Percentiles rank a stretch among this genome's conserved stretches.
These are phyloP conservation scores for Aristolochia fimbriata DNA, from an alignment of 164 flowering plant species.

Conservation along the genomic window DNA sequence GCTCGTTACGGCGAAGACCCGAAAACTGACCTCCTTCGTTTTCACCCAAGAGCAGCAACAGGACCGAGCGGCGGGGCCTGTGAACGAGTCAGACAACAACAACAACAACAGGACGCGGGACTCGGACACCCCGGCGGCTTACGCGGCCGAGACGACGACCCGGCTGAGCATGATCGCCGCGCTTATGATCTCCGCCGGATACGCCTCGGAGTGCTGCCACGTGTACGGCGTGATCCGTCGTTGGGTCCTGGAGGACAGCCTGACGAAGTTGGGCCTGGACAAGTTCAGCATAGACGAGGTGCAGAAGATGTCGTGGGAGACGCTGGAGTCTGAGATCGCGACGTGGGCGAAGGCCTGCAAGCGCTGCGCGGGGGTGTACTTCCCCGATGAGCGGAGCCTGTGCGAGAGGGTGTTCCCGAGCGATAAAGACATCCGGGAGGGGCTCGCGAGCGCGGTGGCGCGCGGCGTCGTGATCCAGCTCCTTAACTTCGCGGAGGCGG, in stretches of 20 bases:
- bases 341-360: constrained; percentile 50
- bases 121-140: background rate
- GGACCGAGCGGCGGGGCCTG: constrained; percentile 11
- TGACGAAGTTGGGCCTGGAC: constrained; percentile 37
- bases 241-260: constrained; percentile 24
- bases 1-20: background rate
- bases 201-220: constrained; percentile 53
- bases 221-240: constrained; percentile 34
- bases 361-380: constrained; percentile 24
- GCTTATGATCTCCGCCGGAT: constrained; percentile 51
- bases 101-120: too few species aligned
- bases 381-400: constrained; percentile 46
- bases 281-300: constrained; percentile 56
- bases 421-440: background rate
- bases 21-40: constrained; percentile 5
- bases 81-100: too few species aligned
- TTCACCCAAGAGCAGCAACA: constrained; percentile 4
- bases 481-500: constrained; percentile 62
- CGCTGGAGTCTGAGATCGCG: constrained; percentile 47
- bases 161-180: constrained; percentile 32
- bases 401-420: constrained; percentile 35
- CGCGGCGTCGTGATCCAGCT: constrained; percentile 31
- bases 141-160: constrained; percentile 25
- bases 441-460: constrained; percentile 26
- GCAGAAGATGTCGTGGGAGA: constrained; percentile 66